Evolutionary conservation across 495 filamentous ascomycete genomes (phyloP), one percentile per base, ranked within the genome.

Genomic region (Niebla homalea): DNA sequence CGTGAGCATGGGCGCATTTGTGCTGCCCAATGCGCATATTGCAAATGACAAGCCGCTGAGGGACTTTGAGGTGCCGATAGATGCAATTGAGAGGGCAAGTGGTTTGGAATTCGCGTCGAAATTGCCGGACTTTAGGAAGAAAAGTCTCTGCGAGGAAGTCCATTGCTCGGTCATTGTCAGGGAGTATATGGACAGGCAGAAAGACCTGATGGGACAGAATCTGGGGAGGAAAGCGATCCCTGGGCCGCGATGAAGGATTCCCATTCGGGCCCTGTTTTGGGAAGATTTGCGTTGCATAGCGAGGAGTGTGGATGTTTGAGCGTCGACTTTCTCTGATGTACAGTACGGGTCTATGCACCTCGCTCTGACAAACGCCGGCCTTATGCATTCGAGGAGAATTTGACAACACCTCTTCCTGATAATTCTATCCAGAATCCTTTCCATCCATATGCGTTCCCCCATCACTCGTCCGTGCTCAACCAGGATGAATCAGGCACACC

Each of bases 1-100:
- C 49, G 92, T 98, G 2, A 87, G 88, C 2, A 64, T 98, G 7
- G 93, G 86, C 19, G 93, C 92, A 2, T 98, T 98, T 61, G 92
- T 98, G 44, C 70, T 98, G 58, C 92, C 92, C 8, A 98, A 98
- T 62, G 89, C 87, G 14, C 70, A 64, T n/a, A 97, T 98, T 60
- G 67, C 81, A 20, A 97, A 95, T 57, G 77, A 81, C 32, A 94
- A 87, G 68, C 80, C 79, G 21, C 65, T 98, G 56, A 71, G 74
- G 15, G 87, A 94, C 58, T 98, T 97, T 60, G 89, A 94, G 74
- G 93, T 97, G 18, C 89, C 90, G 1, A 58, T 98, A 19, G 89
- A 95, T 71, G 84, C 80, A 16, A 78, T 98, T 23, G 92, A 98
- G 79, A 73, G 87, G 48, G 89, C 92, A 0, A 87, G 81, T 60